Base-by-base conservation (phyloP, 2,329 filamentous ascomycete genomes). In the Hymenoscyphus albidus region DNA sequence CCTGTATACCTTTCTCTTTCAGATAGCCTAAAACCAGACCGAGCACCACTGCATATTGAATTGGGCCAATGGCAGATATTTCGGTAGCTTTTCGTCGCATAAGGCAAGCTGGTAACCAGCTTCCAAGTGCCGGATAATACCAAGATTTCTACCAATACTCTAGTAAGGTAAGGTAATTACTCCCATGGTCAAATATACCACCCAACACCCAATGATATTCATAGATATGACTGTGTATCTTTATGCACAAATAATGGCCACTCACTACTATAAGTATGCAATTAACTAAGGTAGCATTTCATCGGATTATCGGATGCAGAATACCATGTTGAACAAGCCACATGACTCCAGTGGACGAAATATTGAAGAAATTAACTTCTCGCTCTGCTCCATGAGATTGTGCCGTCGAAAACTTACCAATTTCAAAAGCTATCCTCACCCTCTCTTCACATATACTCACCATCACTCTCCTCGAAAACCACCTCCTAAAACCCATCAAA, bases 21-120 rank as follows among this genome's bases (percentile, higher is more conserved):
- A 54, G 48, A 63, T 48, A 63, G 61, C 54, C 61, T 60, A 60
- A 63, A 59, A 12, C 27, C n/a, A 55, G 55, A 42, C 56, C 16
- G 40, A 42, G 10, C n/a, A 59, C n/a, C 18, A 27, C 62, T 39
- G 31, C 56, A 60, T 55, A 59, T 10, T 55, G 32, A 60, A 56
- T 55, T 32, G 16, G 56, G 42, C 32, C 42, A 56, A 42, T 59
- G 38, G 18, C 38, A 48, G 14, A 44, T 32, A 39, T 18, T 35
- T 54, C 12, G 13, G 42, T 59, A n/a, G 14, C 18, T 16, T 55
- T 40, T 42, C 42, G 18, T 18, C 12, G 56, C n/a, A 22, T 40
- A 10, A 31, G 3, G 42, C 48, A 56, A 32, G 9, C 39, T 31
- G 38, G 31, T 59, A 40, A 40, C n/a, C 12, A 59, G 42, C 16